A percentile compares a stretch with the other conserved stretches of the same genome.
These are phyloP conservation scores for Blastomyces parvus DNA, from an alignment of 2,329 filamentous ascomycete species.

Conservation along the genomic window DNA sequence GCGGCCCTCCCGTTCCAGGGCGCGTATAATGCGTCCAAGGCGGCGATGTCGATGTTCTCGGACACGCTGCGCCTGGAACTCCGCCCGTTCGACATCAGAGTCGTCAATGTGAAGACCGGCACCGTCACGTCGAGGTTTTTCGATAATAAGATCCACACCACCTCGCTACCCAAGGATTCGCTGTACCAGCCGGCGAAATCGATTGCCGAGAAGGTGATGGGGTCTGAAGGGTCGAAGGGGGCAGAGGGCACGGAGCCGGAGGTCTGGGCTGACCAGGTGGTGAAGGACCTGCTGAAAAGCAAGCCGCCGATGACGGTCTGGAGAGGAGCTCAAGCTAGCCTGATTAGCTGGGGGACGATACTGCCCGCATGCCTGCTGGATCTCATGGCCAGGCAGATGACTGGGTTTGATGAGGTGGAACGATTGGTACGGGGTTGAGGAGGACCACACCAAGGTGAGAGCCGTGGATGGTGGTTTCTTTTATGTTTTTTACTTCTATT, in stretches of 20 bases:
- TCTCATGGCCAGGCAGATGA: neutral
- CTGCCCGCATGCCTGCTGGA: neutral
- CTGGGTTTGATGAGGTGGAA: neutral
- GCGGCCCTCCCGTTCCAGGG: no score
- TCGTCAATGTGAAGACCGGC: neutral
- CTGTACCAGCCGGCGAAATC: neutral
- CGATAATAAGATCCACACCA: neutral
- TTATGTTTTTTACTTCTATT: no score
- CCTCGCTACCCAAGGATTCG: neutral
- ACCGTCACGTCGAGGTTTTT: neutral
- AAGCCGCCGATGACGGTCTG: neutral
- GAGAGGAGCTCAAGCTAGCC: neutral
- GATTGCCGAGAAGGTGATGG: neutral
- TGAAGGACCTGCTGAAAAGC: neutral
- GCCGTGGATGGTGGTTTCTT: neutral
- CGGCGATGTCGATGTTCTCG: no score
- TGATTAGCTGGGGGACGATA: neutral
- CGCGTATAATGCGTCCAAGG: no score
- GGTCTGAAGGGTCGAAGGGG: neutral
- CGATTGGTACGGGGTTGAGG: neutral
- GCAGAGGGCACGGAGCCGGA: neutral
- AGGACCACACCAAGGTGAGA: no score
- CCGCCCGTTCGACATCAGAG: neutral
- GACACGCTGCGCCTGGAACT: no score
- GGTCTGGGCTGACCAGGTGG: neutral